These are phyloP conservation scores for Achaetomium macrosporum DNA, from an alignment of 2,329 filamentous ascomycete species.

Conservation along the genomic window DNA sequence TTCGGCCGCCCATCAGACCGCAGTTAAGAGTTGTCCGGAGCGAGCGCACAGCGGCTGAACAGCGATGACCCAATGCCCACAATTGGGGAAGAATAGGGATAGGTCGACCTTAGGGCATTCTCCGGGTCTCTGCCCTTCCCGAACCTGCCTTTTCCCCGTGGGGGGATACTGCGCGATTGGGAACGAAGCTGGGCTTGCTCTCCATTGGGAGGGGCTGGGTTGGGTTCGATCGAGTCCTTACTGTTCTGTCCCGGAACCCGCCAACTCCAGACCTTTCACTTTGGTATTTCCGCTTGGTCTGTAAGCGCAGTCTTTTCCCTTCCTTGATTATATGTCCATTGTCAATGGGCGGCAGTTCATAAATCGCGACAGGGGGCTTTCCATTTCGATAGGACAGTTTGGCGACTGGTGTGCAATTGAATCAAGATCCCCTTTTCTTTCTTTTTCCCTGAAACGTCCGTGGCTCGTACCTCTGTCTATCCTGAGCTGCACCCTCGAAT, in stretches of 20 bases:
- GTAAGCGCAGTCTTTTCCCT: constrained; percentile 15
- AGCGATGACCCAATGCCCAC: background rate
- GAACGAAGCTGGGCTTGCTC: background rate
- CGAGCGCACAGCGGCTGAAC: background rate
- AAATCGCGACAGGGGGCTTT: constrained; percentile 29
- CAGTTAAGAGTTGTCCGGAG: background rate
- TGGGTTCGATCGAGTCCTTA: constrained; percentile 3
- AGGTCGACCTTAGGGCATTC: background rate
- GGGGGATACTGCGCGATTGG: background rate
- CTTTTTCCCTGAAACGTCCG: background rate
- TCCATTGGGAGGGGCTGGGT: background rate
- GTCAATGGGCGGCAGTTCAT: constrained; percentile 14
- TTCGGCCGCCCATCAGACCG: background rate
- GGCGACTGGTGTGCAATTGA: constrained; percentile 21
- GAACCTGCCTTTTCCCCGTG: background rate
- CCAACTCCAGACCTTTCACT: background rate
- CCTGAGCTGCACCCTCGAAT: background rate
- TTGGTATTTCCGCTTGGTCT: constrained; percentile 15
- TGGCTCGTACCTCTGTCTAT: background rate
- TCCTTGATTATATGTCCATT: constrained; percentile 26
- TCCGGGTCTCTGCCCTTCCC: background rate
- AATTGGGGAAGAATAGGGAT: background rate
- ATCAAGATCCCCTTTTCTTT: constrained; percentile 12
- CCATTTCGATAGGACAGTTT: constrained; percentile 40
- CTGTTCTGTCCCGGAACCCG: background rate